Evolutionary conservation across 2,329 filamentous ascomycete genomes (phyloP), one percentile per base, ranked within the genome.

Genomic region (Talaromyces amestolkiae): DNA sequence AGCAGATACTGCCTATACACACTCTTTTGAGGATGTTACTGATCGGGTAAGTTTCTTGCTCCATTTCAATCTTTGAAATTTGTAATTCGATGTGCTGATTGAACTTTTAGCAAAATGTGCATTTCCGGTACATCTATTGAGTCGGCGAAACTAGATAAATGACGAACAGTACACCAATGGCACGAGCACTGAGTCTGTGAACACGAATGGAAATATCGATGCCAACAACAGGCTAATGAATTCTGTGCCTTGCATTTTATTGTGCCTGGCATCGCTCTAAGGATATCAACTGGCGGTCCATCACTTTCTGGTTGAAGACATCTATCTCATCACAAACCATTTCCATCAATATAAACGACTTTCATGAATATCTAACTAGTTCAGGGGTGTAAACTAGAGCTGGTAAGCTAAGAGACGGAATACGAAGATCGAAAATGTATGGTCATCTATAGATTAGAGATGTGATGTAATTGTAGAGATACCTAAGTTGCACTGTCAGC

Each of bases 1-100:
- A 24, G 58, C 37, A n/a, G 58, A 60, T 15, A 60, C 37, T 24
- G 17, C 17, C 24, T 60, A 45, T 43, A 35, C 58, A 19, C 58
- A 60, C n/a, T 60, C 58, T 19, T 60, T 60, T 22, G 58, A 60
- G 22, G 58, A 60, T 35, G 22, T 60, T 2, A 60, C 58, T 45
- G 58, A 60, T 47, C 39, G 58, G 24, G 58, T 60, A 47, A 47
- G 58, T 19, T 45, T 22, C 7, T 13, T 2, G 17, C 3, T 43
- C 39, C 39, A n/a, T 15, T 9, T 3, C 17, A 41, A 43, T 9
- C 19, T 10, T 22, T 22, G 19, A 19, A 22, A 3, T 22, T 8
- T 22, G 19, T 22, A 11, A 22, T 13, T 11, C 9, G 3, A 2
- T 10, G 10, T 45, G 11, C n/a, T 22, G 43, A 45, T 13, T 6